Conservation (phyloP, 1,139 yeast genomes). For the Yamadazyma diospyri region DNA sequence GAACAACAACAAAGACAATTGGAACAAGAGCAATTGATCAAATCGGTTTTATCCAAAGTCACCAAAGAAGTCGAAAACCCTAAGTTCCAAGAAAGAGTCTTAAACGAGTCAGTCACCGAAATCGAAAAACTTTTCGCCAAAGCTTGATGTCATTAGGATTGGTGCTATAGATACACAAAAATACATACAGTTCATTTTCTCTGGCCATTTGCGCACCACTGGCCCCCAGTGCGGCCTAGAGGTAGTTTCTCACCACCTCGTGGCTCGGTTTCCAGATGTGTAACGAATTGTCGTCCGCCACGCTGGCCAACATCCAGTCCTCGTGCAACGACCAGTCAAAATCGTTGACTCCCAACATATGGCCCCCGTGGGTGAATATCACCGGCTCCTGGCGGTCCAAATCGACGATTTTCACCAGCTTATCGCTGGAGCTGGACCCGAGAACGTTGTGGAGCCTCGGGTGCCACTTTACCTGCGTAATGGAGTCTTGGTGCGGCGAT, state of each 20-base stretch:
- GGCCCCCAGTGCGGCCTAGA: slow-evolving; percentile 4
- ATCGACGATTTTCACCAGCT: slow-evolving; percentile 71
- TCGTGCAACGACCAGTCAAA: slow-evolving; percentile 82
- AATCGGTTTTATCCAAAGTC: slow-evolving; percentile 84
- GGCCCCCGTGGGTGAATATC: slow-evolving; percentile 84
- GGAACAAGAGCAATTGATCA: slow-evolving; percentile 90
- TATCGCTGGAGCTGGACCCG: slow-evolving; percentile 74
- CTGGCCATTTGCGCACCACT: neutral
- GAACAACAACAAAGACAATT: slow-evolving; percentile 95
- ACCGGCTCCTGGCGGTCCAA: slow-evolving; percentile 37
- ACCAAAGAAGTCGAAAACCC: slow-evolving; percentile 81
- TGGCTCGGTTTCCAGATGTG: slow-evolving; percentile 77
- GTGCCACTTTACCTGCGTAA: slow-evolving; percentile 79
- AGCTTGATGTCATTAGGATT: slow-evolving; percentile 16
- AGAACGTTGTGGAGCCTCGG: slow-evolving; percentile 57
- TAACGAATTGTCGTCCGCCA: slow-evolving; percentile 82
- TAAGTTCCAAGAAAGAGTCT: slow-evolving; percentile 90
- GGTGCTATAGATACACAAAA: neutral
- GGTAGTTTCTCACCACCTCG: slow-evolving; percentile 16
- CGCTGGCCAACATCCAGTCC: slow-evolving; percentile 77
- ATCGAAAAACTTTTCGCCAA: slow-evolving; percentile 77
- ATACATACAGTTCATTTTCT: neutral
- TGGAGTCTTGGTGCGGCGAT: slow-evolving; percentile 49
- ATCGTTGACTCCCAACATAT: slow-evolving; percentile 83
- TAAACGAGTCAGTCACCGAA: slow-evolving; percentile 87